These are phyloP conservation scores for Trifolium repens DNA, from an alignment of 306 rosid species.

Conservation along the genomic window DNA sequence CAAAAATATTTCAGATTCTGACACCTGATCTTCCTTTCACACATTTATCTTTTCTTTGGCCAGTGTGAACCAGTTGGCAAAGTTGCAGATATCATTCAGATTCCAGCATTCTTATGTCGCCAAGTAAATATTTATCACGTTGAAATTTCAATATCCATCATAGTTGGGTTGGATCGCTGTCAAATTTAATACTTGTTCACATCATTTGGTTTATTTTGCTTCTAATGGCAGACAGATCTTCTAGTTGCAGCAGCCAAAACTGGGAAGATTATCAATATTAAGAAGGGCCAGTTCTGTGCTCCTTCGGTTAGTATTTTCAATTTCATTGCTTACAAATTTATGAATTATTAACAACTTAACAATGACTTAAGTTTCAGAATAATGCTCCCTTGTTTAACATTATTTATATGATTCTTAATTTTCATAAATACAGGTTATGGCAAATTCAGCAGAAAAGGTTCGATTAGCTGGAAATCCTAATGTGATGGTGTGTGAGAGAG, in stretches of 20 bases:
- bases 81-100: constrained; percentile 96
- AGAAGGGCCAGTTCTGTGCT: constrained; percentile 99
- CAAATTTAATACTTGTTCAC: constrained; percentile 24
- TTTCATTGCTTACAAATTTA: constrained; percentile 31
- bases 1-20: constrained; percentile 26
- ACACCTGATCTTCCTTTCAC: constrained; percentile 27
- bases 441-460: constrained; percentile 89
- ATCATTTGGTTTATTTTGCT: constrained; percentile 44
- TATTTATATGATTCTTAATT: constrained; percentile 34
- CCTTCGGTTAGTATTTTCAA: constrained; percentile 76
- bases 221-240: constrained; percentile 88
- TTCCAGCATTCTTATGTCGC: constrained; percentile 95
- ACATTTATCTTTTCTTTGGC: constrained; percentile 37
- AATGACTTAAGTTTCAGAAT: constrained; percentile 11
- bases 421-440: constrained; percentile 70
- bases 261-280: constrained; percentile 84
- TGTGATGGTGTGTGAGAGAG: constrained; percentile 98
- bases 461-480: constrained; percentile 94
- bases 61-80: constrained; percentile 93
- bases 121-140: constrained; percentile 58
- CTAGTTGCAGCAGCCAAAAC: constrained; percentile 96
- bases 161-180: background rate
- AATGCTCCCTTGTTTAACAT: constrained; percentile 8
- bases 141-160: constrained; percentile 25
- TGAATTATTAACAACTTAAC: background rate